These are phyloP conservation scores for Tetradesmus obliquus DNA, from an alignment of 139 green algal genomes.

Conservation along the genomic window DNA sequence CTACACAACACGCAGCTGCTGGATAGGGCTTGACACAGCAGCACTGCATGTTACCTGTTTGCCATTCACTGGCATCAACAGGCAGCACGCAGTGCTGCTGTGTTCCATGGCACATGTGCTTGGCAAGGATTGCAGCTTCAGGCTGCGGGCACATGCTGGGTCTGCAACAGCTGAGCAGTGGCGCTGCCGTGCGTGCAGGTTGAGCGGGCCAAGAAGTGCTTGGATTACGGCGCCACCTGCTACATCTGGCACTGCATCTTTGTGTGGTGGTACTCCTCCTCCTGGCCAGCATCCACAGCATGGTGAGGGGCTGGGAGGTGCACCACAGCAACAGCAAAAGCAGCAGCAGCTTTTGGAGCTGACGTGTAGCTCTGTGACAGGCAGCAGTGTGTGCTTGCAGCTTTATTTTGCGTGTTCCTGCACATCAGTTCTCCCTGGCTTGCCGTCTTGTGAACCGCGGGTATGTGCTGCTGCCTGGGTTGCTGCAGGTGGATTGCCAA, in stretches of 20 bases:
- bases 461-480: not conserved
- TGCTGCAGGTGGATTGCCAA: conserved; percentile 83
- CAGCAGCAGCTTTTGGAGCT: not conserved
- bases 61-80: no score
- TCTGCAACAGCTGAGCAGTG: not conserved
- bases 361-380: not conserved
- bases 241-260: conserved; percentile 86
- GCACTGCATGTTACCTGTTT: no score
- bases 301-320: conserved; percentile 70
- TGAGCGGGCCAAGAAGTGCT: conserved; percentile 95
- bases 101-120: no score
- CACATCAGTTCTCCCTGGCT: no score
- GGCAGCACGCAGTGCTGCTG: no score
- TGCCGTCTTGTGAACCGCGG: no score
- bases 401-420: no score
- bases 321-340: not conserved
- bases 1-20: no score
- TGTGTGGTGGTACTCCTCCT: conserved; percentile 62
- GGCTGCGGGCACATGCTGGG: not conserved
- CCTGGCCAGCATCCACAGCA: conserved; percentile 67
- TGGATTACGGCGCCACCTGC: conserved; percentile 91
- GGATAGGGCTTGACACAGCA: no score
- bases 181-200: conserved; percentile 63
- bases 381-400: not conserved
- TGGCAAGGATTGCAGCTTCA: not conserved